phyloP scores from a whole-genome alignment of 179 eudicot species.

The Spinacia oleracea region DNA sequence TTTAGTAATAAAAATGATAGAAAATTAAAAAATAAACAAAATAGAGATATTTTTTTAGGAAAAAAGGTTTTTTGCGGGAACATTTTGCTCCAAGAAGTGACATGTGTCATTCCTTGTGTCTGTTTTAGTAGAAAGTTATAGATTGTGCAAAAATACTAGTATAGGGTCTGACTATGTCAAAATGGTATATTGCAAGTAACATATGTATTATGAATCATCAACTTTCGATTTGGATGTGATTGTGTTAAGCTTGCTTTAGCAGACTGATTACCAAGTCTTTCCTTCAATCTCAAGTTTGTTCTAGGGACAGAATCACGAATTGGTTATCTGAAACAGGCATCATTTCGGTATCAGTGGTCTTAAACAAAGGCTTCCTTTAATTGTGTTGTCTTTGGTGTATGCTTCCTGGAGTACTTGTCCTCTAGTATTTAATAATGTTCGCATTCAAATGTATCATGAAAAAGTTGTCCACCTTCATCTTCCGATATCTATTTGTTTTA shows the following conservation, averaged over 20 bases:
- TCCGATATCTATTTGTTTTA: background rate
- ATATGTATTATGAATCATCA: background rate
- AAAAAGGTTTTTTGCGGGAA: too few species aligned
- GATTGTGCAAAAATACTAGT: too few species aligned
- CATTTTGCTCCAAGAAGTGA: too few species aligned
- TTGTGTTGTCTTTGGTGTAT: background rate
- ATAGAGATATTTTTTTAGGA: too few species aligned
- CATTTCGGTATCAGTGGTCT: background rate
- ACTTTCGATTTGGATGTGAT: background rate
- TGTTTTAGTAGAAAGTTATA: too few species aligned
- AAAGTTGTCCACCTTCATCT: background rate
- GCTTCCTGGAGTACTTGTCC: background rate
- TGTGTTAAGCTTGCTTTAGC: background rate
- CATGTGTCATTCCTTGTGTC: too few species aligned
- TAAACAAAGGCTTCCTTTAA: background rate
- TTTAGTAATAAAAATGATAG: too few species aligned
- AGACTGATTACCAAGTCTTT: background rate
- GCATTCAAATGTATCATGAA: background rate
- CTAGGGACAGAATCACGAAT: background rate
- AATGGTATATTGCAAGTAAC: background rate
- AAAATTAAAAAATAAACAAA: too few species aligned
- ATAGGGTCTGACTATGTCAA: too few species aligned
- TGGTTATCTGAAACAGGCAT: background rate
- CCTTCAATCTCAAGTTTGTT: background rate
- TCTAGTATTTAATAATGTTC: background rate